phyloP scores from a whole-genome alignment of 345 rosid species.

The Citrus sinensis region DNA sequence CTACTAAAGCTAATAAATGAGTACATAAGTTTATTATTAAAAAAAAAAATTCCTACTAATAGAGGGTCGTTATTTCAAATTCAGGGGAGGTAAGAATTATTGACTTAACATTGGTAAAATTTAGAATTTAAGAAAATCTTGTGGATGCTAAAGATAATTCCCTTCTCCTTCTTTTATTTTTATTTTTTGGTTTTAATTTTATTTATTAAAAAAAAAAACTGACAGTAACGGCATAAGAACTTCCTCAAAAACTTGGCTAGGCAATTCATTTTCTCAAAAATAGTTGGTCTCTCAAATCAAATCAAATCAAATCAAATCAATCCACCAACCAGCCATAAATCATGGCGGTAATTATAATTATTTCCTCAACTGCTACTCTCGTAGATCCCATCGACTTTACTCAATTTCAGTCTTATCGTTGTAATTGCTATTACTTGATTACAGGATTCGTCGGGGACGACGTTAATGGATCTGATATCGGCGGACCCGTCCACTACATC shows the following conservation, averaged over 20 bases:
- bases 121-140: too few relatives aligned
- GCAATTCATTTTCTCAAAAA: background rate
- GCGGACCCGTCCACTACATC: conserved; percentile 70
- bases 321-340: background rate
- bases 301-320: background rate
- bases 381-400: background rate
- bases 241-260: background rate
- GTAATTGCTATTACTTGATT: conserved; percentile 1
- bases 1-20: too few relatives aligned
- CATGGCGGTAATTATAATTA: conserved; percentile 4
- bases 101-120: too few relatives aligned
- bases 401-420: background rate
- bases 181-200: too few relatives aligned
- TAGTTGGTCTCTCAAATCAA: background rate
- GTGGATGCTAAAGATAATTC: too few relatives aligned
- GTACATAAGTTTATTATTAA: too few relatives aligned
- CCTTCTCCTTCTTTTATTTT: too few relatives aligned
- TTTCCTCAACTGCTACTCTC: background rate
- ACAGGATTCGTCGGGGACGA: conserved; percentile 84
- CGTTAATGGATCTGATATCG: conserved; percentile 98
- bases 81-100: too few relatives aligned
- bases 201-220: too few relatives aligned
- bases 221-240: background rate
- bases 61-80: too few relatives aligned
- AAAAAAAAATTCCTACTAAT: too few relatives aligned